These are phyloP conservation scores for Cyclotella kingstonii DNA, from an alignment of 108 stramenopile genomes.

Conservation along the genomic window DNA sequence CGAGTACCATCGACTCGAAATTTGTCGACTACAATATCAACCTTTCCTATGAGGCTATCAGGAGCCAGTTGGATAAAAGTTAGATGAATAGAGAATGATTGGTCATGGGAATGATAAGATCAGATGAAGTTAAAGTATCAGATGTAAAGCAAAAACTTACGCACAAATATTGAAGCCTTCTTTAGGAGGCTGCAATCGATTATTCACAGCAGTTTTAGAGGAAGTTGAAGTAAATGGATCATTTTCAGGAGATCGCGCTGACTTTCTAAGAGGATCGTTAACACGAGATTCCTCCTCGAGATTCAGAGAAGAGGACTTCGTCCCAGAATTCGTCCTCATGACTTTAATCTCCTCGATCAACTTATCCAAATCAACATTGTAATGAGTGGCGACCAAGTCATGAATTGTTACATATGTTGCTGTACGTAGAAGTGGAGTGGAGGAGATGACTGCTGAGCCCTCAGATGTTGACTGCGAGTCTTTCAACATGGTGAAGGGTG, in stretches of 20 bases:
- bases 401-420: slow-evolving; percentile 65
- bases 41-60: slow-evolving; percentile 66
- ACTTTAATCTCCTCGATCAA: slow-evolving; percentile 56
- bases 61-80: neutral
- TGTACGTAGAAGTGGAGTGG: slow-evolving; percentile 39
- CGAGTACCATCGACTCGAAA: slow-evolving; percentile 72
- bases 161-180: slow-evolving; percentile 83
- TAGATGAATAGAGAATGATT: neutral
- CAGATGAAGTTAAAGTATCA: neutral
- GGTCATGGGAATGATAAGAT: neutral
- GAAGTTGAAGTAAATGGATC: slow-evolving; percentile 16
- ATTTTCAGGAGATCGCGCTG: too few species aligned
- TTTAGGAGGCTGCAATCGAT: slow-evolving; percentile 67
- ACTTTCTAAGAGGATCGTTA: too few species aligned
- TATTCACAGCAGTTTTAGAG: slow-evolving; percentile 6
- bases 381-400: slow-evolving; percentile 50
- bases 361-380: slow-evolving; percentile 57
- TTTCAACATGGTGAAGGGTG: neutral
- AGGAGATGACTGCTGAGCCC: neutral
- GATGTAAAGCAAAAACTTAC: slow-evolving; percentile 44
- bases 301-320: slow-evolving; percentile 18
- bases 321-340: slow-evolving; percentile 38
- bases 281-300: too few species aligned
- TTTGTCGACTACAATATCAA: slow-evolving; percentile 83
- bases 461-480: too few species aligned